Base-by-base conservation (phyloP, 345 rosid species). In the Bretschneidera sinensis region DNA sequence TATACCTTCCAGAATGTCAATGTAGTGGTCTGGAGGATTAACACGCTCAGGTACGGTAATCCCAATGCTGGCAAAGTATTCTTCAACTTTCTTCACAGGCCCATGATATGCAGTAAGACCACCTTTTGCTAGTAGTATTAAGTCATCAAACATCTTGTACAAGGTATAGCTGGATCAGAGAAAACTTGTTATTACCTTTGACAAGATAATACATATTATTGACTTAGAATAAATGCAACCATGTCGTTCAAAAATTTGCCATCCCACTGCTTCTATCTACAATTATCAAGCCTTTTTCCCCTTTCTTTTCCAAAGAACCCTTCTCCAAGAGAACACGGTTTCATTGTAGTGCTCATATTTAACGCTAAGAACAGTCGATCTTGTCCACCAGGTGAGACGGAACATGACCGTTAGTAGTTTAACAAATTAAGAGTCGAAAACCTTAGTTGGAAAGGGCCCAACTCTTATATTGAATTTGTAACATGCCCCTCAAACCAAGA, bases 101-200 rank as follows among this genome's bases (percentile, higher is more conserved):
- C 97, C 97, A 59, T 76, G 97, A 78, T 85, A 91, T 24, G 81
- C 96, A 11, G 85, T 80, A 6, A 84, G 69, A 14, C 97, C 97
- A 58, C 97, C 97, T 80, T 84, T 87, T 56, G 96, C 96, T 60
- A 91, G 85, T 62, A 91, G 83, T 64, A 91, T 80, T 71, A 91
- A 76, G 74, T 91, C 97, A 59, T 91, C 96, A 73, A 91, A 91
- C 97, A 85, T 91, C 76, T 82, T 85, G 91, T 84, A 87, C 80
- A 87, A 65, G 6, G 88, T 67, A 63, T 79, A 85, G 76, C 92
- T 90, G 83, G 56, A 69, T 65, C 66, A 78, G 54, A 57, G 71
- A 19, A 61, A 63, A 55, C 19, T 43, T 68, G 57, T 17, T 24
- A 63, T 70, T 65, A 65, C 11, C 47, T 59, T 61, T 39, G 13